phyloP scores from a whole-genome alignment of 2,329 filamentous ascomycete genomes.

The Ampelomyces quisqualis region DNA sequence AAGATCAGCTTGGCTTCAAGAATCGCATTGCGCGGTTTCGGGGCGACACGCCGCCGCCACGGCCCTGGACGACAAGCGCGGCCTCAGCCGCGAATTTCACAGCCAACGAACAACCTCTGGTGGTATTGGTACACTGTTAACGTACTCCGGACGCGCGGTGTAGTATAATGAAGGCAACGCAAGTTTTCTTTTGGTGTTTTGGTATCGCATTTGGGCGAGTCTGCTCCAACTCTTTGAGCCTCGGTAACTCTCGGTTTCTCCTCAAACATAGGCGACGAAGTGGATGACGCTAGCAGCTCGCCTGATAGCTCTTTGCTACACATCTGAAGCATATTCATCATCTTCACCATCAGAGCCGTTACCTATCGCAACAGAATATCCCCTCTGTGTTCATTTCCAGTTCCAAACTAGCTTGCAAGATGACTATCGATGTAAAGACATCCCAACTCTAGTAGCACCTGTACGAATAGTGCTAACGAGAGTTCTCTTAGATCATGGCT shows the following conservation, averaged over 20 bases:
- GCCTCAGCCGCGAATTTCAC: too few relatives aligned
- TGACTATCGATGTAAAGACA: conserved; percentile 4
- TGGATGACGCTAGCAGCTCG: conserved; percentile 1
- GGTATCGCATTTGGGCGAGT: neutral
- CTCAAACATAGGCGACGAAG: conserved; percentile 13
- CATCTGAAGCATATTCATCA: neutral
- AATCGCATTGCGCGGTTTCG: too few relatives aligned
- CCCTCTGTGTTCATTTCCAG: neutral
- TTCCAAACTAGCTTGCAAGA: neutral
- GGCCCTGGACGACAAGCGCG: too few relatives aligned
- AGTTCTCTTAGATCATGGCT: conserved; percentile 32
- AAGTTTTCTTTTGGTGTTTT: too few relatives aligned
- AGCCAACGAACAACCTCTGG: too few relatives aligned
- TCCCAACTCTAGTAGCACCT: too few relatives aligned
- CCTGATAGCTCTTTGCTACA: neutral
- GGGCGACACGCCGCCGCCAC: too few relatives aligned
- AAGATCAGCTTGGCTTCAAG: too few relatives aligned
- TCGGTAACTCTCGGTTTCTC: conserved; percentile 28
- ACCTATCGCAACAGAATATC: neutral
- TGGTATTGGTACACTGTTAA: too few relatives aligned
- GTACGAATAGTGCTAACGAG: conserved; percentile 8
- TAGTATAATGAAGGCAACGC: too few relatives aligned
- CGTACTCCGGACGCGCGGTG: too few relatives aligned
- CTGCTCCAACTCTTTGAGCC: too few relatives aligned
- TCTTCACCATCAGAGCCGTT: neutral